Percentiles rank a stretch among this genome's conserved stretches.
Evolutionary conservation across 306 rosid genomes (phyloP).

Genomic region (Mimosa bimucronata): DNA sequence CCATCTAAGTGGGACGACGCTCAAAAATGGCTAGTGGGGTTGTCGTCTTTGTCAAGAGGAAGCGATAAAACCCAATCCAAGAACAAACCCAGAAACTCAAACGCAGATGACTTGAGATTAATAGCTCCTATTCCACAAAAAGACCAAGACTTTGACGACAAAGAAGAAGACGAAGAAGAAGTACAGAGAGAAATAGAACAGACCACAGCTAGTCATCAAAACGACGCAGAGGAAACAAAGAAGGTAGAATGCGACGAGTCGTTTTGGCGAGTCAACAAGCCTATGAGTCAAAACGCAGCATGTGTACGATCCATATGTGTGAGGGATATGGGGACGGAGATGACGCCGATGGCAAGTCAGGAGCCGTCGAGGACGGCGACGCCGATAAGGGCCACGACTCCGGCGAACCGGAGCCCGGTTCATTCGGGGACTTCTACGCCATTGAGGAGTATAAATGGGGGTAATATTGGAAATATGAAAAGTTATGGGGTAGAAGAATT

Average conservation of each 20-base stretch:
- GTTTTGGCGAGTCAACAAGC: slow-evolving; percentile 68
- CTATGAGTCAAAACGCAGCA: slow-evolving; percentile 38
- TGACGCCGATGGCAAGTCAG: slow-evolving; percentile 94
- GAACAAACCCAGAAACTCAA: slow-evolving; percentile 81
- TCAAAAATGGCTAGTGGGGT: slow-evolving; percentile 92
- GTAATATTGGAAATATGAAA: slow-evolving; percentile 36
- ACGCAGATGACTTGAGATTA: slow-evolving; percentile 92
- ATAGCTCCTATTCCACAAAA: slow-evolving; percentile 89
- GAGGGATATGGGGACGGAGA: slow-evolving; percentile 98
- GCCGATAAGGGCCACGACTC: slow-evolving; percentile 85
- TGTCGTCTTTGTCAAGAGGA: slow-evolving; percentile 62
- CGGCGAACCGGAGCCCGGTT: slow-evolving; percentile 68
- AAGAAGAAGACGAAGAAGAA: slow-evolving; percentile 47
- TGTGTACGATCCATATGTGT: slow-evolving; percentile 73
- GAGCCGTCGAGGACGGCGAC: slow-evolving; percentile 95
- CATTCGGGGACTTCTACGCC: slow-evolving; percentile 83
- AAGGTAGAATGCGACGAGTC: slow-evolving; percentile 76
- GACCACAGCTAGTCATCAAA: slow-evolving; percentile 30
- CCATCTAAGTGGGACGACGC: slow-evolving; percentile 99
- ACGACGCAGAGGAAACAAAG: slow-evolving; percentile 56
- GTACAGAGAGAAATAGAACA: not conserved
- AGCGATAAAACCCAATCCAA: slow-evolving; percentile 75
- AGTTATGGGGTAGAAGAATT: slow-evolving; percentile 51
- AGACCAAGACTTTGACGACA: slow-evolving; percentile 66
- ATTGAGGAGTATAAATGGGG: slow-evolving; percentile 56